A percentile compares a stretch with the other conserved stretches of the same genome.
Conservation (phyloP, 768 basidiomycete genomes). For the Podaxis pistillaris region DNA sequence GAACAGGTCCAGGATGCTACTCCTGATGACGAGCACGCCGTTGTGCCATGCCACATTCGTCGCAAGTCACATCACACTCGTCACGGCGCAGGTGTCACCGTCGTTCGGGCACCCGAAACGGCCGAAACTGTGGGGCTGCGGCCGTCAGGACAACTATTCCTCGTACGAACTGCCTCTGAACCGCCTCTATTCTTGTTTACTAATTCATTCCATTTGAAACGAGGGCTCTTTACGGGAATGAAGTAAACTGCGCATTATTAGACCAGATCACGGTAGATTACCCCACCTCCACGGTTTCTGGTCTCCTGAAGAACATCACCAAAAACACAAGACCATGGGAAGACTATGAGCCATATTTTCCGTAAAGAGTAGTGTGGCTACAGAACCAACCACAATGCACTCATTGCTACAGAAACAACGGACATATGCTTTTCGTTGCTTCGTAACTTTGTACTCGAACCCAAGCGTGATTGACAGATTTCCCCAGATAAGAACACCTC, state of each 20-base stretch:
- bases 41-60: not conserved
- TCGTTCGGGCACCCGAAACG: not conserved
- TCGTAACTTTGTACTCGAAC: not conserved
- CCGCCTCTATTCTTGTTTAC: no score
- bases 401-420: no score
- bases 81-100: not conserved
- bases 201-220: not conserved
- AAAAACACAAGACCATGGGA: no score
- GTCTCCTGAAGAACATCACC: not conserved
- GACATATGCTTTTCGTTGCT: not conserved
- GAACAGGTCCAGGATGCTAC: not conserved
- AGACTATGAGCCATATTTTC: no score
- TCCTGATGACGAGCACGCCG: not conserved
- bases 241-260: not conserved
- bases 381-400: no score
- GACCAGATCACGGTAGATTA: not conserved
- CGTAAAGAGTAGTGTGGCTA: no score
- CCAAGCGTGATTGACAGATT: not conserved
- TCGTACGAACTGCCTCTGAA: not conserved
- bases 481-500: not conserved
- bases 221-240: not conserved
- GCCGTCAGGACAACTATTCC: not conserved
- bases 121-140: not conserved
- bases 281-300: not conserved
- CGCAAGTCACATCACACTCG: conserved; percentile 6